Evolutionary conservation across 1,284 basidiomycete species (phyloP), one percentile per base, ranked within the genome.

Genomic region (Uromyces viciae-fabae): DNA sequence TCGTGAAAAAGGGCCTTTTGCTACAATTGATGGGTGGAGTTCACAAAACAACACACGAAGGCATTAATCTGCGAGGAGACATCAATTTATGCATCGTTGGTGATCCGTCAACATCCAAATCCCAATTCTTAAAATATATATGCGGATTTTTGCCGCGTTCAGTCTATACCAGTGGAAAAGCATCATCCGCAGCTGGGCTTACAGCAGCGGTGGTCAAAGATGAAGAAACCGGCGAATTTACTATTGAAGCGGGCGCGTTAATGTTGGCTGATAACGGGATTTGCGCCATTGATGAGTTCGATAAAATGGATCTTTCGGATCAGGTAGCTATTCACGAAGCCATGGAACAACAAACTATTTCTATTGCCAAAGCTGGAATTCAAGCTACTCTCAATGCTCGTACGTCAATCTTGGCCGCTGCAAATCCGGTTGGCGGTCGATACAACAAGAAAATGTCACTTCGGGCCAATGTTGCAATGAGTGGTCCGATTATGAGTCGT

Each of bases 221-320:
- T 85, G 96, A 99, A 87, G 97, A 99, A 87, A 96, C 96, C 0
- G 96, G 96, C 64, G 97, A 99, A 85, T 99, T 99, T 88, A 99
- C 97, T 0, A 99, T 99, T 85, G 97, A 99, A 88, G 97, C 96
- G 11, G 95, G 95, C 75, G 97, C 97, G 0, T 90, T 99, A 83
- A 99, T 99, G 97, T 90, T 99, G 3, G 97, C 97, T 8, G 97
- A 99, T 88, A 99, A 99, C 84, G 97, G 97, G 28, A 98, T 99
- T 86, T 99, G 97, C 85, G 95, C 96, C 19, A 99, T 99, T 85
- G 97, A 99, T 88, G 97, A 99, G 87, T 99, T 99, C 86, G 96
- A 99, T 90, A 99, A 99, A 88, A 99, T 99, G 97, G 96, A 99
- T 86, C 90, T 98, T 68, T 91, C 94, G 1, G 97, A 99, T 86